Evolutionary conservation across 257 asterid species (phyloP).

Genomic region (Petunia secreta): DNA sequence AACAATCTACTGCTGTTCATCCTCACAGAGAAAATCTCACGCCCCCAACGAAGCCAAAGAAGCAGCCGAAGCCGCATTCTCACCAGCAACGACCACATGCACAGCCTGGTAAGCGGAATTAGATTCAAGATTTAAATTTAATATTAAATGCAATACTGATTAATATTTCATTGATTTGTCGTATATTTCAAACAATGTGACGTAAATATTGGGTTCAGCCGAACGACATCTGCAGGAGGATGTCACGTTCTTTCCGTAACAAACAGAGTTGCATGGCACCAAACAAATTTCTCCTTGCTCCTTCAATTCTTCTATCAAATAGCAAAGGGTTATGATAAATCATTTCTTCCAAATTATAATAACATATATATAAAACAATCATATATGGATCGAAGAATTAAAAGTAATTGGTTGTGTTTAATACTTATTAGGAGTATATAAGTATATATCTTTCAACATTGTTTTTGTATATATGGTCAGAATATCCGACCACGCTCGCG

Average conservation of each 20-base stretch:
- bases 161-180: not conserved
- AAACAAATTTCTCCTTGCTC: not conserved
- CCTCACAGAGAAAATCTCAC: conserved; percentile 41
- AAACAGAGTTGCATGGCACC: too few relatives aligned
- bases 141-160: not conserved
- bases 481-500: too few relatives aligned
- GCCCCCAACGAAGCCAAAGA: conserved; percentile 32
- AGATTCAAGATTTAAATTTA: not conserved
- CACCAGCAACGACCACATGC: conserved; percentile 30
- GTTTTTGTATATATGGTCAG: too few relatives aligned
- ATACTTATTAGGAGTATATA: too few relatives aligned
- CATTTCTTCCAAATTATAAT: too few relatives aligned
- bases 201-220: too few relatives aligned
- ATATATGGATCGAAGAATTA: not conserved
- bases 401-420: not conserved
- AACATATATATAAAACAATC: not conserved
- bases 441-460: not conserved
- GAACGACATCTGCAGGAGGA: too few relatives aligned
- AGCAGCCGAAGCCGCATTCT: conserved; percentile 23
- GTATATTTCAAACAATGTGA: too few relatives aligned
- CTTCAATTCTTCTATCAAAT: not conserved
- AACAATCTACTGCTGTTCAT: conserved; percentile 26
- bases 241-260: too few relatives aligned
- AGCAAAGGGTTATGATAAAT: too few relatives aligned
- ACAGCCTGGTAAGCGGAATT: conserved; percentile 37